Evolutionary conservation across 192 early-diverging fungal genomes (phyloP).

Genomic region (Coemansia sp.): DNA sequence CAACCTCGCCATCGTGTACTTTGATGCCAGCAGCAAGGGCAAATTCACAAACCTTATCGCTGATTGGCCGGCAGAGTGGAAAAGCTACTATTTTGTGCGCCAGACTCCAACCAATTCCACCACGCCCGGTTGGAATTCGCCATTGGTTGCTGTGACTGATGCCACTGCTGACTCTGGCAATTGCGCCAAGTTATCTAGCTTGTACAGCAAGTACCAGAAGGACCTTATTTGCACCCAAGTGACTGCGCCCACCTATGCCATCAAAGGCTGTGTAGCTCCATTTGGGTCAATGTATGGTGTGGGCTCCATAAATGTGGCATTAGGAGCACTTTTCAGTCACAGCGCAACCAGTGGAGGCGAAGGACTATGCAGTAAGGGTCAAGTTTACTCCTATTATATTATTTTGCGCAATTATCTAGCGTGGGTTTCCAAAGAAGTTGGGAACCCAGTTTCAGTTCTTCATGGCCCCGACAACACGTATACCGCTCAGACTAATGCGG

Average conservation of each 20-base stretch:
- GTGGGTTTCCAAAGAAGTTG: not conserved
- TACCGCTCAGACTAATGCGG: not conserved
- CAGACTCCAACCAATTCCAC: not conserved
- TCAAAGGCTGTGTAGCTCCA: not conserved
- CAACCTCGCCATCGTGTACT: conserved; percentile 21
- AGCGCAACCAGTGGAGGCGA: not conserved
- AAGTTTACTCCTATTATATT: conserved; percentile 1
- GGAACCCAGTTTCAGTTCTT: not conserved
- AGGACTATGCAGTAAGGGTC: not conserved
- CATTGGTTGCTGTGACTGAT: conserved; percentile 1
- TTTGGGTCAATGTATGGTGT: conserved; percentile 7
- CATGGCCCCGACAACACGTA: conserved; percentile 5
- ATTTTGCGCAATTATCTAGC: conserved; percentile 10
- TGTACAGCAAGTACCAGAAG: not conserved
- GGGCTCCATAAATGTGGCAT: not conserved
- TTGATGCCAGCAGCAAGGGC: conserved; percentile 3
- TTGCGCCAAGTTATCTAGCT: not conserved
- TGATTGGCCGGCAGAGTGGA: conserved; percentile 7
- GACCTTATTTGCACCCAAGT: conserved; percentile 9
- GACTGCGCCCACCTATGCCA: not conserved
- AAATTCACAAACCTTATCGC: not conserved
- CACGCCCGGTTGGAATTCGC: not conserved
- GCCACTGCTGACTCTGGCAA: not conserved
- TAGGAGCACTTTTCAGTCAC: conserved; percentile 1
- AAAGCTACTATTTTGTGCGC: conserved; percentile 5